Percentiles rank a stretch among this genome's conserved stretches.
Evolutionary conservation across 2,329 filamentous ascomycete genomes (phyloP).

Genomic region (Neofusicoccum sp.): DNA sequence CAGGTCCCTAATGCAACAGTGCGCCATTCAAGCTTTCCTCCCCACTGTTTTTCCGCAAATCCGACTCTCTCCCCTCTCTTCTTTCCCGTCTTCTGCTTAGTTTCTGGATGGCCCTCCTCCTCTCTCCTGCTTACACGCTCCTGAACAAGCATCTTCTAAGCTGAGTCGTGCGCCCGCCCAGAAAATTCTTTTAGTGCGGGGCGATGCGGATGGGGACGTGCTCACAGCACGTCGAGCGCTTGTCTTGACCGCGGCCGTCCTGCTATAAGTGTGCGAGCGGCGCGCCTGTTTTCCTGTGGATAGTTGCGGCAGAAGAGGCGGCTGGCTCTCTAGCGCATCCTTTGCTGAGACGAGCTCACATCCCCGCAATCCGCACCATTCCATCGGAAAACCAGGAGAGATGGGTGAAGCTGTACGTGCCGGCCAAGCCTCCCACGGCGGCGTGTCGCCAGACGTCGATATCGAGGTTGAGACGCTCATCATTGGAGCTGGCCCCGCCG

Average conservation of each 20-base stretch:
- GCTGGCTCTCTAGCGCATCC: no score
- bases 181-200: neutral
- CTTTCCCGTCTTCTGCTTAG: neutral
- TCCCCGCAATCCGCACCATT: no score
- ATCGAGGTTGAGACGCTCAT: conserved; percentile 50
- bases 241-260: no score
- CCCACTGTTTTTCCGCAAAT: neutral
- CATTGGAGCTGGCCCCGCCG: conserved; percentile 54
- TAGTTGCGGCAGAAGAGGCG: no score
- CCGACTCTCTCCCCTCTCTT: neutral
- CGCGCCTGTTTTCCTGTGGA: no score
- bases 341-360: no score
- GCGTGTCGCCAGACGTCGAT: neutral
- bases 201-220: neutral
- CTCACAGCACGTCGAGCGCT: neutral
- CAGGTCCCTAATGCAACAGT: no score
- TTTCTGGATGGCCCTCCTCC: neutral
- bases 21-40: neutral
- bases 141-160: neutral
- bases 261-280: no score
- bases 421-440: no score
- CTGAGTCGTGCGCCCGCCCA: neutral
- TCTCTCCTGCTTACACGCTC: neutral
- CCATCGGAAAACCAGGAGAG: no score
- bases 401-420: no score